Percentiles rank a stretch among this genome's conserved stretches.
Conservation (phyloP, 23 red algal genomes). For the Gracilaria gracilis region DNA sequence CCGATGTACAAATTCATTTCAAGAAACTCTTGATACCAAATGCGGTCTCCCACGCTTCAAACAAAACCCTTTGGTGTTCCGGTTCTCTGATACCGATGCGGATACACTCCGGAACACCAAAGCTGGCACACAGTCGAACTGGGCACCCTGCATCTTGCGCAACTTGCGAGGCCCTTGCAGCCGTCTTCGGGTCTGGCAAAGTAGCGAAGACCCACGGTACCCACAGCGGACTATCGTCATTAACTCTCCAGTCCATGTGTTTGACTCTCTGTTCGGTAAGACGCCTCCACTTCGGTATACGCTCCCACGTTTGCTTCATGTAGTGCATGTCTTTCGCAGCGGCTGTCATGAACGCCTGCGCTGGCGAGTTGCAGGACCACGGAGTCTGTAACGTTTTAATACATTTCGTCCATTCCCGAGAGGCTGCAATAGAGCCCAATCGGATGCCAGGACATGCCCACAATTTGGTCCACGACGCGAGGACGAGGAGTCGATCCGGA, state of each 20-base stretch:
- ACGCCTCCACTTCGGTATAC: conserved; percentile 78
- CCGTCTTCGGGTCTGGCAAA: conserved; percentile 61
- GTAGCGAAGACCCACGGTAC: conserved; percentile 94
- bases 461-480: conserved; percentile 97
- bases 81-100: conserved; percentile 89
- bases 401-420: conserved; percentile 60
- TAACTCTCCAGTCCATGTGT: conserved; percentile 81
- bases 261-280: conserved; percentile 47
- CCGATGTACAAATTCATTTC: background rate
- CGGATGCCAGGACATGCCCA: conserved; percentile 98
- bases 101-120: conserved; percentile 77
- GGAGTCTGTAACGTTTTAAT: conserved; percentile 95
- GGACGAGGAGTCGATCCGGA: conserved; percentile 84
- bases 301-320: conserved; percentile 87
- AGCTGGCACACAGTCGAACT: conserved; percentile 90
- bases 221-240: conserved; percentile 75
- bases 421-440: conserved; percentile 80
- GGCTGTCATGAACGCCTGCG: conserved; percentile 90
- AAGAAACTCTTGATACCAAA: conserved; percentile 15
- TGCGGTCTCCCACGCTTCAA: conserved; percentile 57
- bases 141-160: conserved; percentile 87
- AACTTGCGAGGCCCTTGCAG: conserved; percentile 64
- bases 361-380: conserved; percentile 85
- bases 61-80: conserved; percentile 83
- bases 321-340: conserved; percentile 81